Base-by-base conservation (phyloP, 768 basidiomycete genomes). In the Arthromyces matolae region DNA sequence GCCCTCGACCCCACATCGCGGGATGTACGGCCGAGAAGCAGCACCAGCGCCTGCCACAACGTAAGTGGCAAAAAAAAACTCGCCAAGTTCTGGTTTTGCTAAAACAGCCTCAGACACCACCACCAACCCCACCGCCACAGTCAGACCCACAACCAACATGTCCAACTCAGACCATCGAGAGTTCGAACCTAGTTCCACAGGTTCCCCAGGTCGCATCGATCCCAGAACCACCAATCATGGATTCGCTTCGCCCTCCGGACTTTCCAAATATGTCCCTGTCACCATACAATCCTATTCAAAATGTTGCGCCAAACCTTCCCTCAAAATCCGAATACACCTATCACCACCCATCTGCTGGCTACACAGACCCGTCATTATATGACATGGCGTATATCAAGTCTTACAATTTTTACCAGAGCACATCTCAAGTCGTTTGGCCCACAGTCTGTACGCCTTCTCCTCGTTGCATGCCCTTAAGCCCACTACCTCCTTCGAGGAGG, bases 401-500 rank as follows among this genome's bases (percentile, higher is more conserved):
- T 3, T 44, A 43, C 33, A 47, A 51, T 18, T 47, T 36, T 5
- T 49, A 54, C 33, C 35, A 44, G 25, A 32, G n/a, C 41, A 46
- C 50, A 14, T 31, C 46, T 28, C 45, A 34, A 23, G 41, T 32
- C 28, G 51, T 47, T 13, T 54, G 54, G 52, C 50, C 59, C 37
- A 47, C 34, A 19, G 47, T 49, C 40, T 47, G 55, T 44, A 37
- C 50, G 31, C 55, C 55, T 28, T 54, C 58, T 9, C 58, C 59
- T 42, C 53, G 42, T 41, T 45, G 50, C 18, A 53, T 60, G 9
- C 56, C 55, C 8, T 47, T 67, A 19, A 65, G 62, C 42, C 62
- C 65, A 12, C 49, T 63, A 23, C 60, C 64, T 22, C 40, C 52
- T 22, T 51, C 60, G 14, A 66, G 66, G 58, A 60, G 65, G 44